These are phyloP conservation scores for Rhizopogon sp. DNA, from an alignment of 768 basidiomycete genomes.

Conservation along the genomic window DNA sequence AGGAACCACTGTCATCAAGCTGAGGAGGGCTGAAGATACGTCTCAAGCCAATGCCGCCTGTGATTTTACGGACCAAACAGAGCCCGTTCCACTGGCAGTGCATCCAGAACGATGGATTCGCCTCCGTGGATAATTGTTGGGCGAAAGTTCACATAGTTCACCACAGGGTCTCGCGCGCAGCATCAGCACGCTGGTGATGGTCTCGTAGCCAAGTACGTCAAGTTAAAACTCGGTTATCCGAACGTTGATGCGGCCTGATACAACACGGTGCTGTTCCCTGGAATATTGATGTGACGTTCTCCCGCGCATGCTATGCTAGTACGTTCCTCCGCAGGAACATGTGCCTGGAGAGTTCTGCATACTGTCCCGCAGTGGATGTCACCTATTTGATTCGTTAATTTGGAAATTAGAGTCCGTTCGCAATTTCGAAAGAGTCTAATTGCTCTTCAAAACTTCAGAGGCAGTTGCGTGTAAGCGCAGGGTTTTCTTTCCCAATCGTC, in stretches of 20 bases:
- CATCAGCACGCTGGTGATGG: neutral
- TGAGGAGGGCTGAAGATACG: neutral
- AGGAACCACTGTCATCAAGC: neutral
- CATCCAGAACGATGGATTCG: neutral
- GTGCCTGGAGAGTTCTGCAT: neutral
- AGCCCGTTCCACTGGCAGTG: no score
- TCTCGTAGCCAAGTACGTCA: neutral
- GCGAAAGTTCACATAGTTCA: no score
- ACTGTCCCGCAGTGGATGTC: neutral
- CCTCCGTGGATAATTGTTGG: no score
- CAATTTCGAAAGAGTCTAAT: neutral
- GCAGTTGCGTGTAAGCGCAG: constrained; percentile 10
- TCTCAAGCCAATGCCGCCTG: neutral
- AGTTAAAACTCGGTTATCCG: neutral
- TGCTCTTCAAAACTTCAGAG: neutral
- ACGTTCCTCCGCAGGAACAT: neutral
- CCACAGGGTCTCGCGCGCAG: no score
- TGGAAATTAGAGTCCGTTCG: neutral
- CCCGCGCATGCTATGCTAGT: neutral
- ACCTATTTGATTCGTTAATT: neutral
- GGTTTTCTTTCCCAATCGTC: constrained; percentile 7
- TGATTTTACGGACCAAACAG: no score
- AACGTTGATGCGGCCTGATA: neutral
- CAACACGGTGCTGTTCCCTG: neutral
- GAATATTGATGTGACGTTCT: neutral